phyloP scores from a whole-genome alignment of 768 basidiomycete genomes.

The Boletus subparvulus region DNA sequence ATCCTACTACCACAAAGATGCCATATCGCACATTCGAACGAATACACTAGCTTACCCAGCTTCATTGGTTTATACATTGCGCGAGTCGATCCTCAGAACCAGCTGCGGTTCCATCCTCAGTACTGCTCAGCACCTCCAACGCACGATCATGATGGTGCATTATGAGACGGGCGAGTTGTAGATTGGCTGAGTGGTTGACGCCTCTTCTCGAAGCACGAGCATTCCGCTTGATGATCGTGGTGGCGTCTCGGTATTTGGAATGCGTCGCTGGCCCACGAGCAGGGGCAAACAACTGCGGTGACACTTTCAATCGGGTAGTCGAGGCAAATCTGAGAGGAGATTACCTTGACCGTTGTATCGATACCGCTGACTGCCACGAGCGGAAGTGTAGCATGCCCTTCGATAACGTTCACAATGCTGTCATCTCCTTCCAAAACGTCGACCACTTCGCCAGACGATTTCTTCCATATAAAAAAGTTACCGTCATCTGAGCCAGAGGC shows the following conservation, averaged over 20 bases:
- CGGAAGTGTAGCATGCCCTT: conserved; percentile 76
- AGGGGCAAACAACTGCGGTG: conserved; percentile 63
- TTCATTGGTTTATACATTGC: conserved; percentile 33
- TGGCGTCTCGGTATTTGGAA: conserved; percentile 53
- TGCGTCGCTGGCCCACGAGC: conserved; percentile 45
- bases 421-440: conserved; percentile 85
- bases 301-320: not conserved
- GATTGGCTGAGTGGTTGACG: conserved; percentile 15
- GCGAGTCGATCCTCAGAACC: conserved; percentile 28
- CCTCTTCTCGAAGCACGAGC: conserved; percentile 33
- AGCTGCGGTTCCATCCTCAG: conserved; percentile 21
- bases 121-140: conserved; percentile 21
- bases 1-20: not conserved
- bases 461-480: conserved; percentile 86
- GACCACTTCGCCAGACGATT: conserved; percentile 57
- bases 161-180: conserved; percentile 32
- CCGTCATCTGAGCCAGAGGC: conserved; percentile 87
- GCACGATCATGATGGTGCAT: conserved; percentile 31
- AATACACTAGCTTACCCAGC: not conserved
- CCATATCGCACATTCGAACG: not conserved
- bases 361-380: conserved; percentile 87
- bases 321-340: conserved; percentile 8
- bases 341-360: conserved; percentile 79
- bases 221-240: conserved; percentile 60
- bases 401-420: conserved; percentile 81